Conservation (phyloP, 148 eudicot species). For the Arctostaphylos glauca region DNA sequence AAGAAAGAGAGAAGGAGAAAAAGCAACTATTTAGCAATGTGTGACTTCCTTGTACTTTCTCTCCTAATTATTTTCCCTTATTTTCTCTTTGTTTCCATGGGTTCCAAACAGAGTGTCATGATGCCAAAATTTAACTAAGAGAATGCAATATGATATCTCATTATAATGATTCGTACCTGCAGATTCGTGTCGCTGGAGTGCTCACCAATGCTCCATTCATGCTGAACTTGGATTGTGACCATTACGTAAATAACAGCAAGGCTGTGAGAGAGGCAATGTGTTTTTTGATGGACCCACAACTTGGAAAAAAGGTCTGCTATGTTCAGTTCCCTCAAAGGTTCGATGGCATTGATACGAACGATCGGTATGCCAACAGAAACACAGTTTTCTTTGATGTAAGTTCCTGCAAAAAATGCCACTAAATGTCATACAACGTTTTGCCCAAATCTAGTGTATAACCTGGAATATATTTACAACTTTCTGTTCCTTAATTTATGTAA, state of each 20-base stretch:
- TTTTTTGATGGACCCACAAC: constrained; percentile 94
- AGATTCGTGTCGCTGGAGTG: constrained; percentile 95
- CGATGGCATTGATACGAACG: constrained; percentile 88
- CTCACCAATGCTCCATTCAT: constrained; percentile 99
- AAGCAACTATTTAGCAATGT: too few relatives aligned
- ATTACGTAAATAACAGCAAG: constrained; percentile 94
- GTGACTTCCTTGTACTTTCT: too few relatives aligned
- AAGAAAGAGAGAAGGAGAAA: too few relatives aligned
- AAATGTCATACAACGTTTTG: not conserved
- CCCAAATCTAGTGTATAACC: not conserved
- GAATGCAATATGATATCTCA: not conserved
- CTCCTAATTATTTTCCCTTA: too few relatives aligned
- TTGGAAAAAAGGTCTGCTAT: constrained; percentile 89
- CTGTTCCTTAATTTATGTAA: not conserved
- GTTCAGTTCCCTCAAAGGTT: constrained; percentile 97
- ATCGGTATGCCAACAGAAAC: constrained; percentile 95
- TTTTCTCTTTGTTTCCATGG: too few relatives aligned
- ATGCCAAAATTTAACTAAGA: not conserved
- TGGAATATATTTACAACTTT: not conserved
- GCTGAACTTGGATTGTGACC: constrained; percentile 99
- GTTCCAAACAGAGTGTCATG: too few relatives aligned
- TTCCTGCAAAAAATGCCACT: constrained; percentile 22
- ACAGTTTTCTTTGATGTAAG: constrained; percentile 98
- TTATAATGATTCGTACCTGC: constrained; percentile 21
- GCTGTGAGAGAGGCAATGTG: constrained; percentile 96